Evolutionary conservation across 768 basidiomycete genomes (phyloP).

Genomic region (Psilocybe cubensis): DNA sequence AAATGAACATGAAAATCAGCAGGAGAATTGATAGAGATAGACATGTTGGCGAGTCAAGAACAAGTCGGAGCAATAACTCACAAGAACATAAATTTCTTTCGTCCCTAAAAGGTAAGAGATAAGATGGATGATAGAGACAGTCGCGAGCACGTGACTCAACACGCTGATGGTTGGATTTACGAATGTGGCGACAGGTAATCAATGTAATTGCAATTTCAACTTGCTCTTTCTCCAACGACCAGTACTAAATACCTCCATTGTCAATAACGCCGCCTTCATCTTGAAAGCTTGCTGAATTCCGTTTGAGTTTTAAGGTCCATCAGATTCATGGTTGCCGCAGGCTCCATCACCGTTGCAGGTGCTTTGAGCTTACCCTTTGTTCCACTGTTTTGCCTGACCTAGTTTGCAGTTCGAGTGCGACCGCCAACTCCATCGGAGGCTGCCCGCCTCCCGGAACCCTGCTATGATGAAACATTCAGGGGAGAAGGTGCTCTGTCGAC

Average conservation of each 20-base stretch:
- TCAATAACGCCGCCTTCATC: constrained; percentile 14
- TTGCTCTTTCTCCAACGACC: constrained; percentile 21
- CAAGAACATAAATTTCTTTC: background rate
- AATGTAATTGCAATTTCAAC: constrained; percentile 5
- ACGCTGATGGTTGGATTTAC: constrained; percentile 41
- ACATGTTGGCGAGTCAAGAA: constrained; percentile 26
- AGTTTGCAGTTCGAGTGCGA: constrained; percentile 78
- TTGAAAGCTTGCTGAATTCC: constrained; percentile 6
- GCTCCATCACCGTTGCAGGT: constrained; percentile 90
- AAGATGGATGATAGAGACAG: constrained; percentile 22
- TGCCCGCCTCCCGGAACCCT: constrained; percentile 77
- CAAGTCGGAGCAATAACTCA: background rate
- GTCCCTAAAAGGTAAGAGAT: constrained; percentile 25
- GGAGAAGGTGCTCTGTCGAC: constrained; percentile 87
- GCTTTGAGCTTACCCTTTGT: constrained; percentile 25
- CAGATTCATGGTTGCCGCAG: constrained; percentile 73
- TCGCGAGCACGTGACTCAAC: constrained; percentile 42
- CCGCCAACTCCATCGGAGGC: constrained; percentile 88
- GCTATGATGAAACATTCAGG: constrained; percentile 70
- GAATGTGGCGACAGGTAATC: constrained; percentile 9
- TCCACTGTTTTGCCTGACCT: constrained; percentile 17
- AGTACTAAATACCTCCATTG: constrained; percentile 9
- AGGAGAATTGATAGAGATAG: constrained; percentile 60
- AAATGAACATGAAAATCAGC: constrained; percentile 98
- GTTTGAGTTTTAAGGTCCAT: background rate